Conservation (phyloP, 768 basidiomycete genomes). For the Collybia sordida region DNA sequence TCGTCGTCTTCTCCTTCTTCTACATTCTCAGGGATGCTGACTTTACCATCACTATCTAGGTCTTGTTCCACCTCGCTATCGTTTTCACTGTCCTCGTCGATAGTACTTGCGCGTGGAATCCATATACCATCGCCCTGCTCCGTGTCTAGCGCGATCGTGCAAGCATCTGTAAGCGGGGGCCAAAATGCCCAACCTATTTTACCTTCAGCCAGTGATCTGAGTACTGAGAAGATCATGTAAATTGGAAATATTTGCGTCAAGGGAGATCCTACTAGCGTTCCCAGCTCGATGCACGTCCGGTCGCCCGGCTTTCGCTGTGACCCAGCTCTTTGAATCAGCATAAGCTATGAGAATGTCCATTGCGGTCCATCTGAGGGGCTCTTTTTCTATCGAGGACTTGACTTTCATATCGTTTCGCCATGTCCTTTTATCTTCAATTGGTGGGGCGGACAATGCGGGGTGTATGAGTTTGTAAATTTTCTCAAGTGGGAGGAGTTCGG, state of each 20-base stretch:
- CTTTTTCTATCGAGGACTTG: slow-evolving; percentile 15
- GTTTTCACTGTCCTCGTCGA: slow-evolving; percentile 30
- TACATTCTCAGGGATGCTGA: not conserved
- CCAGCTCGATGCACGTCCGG: slow-evolving; percentile 90
- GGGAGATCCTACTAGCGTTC: slow-evolving; percentile 68
- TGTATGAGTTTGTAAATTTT: slow-evolving; percentile 58
- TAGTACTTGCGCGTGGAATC: slow-evolving; percentile 40
- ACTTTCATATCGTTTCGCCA: slow-evolving; percentile 59
- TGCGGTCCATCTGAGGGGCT: slow-evolving; percentile 65
- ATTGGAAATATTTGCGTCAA: slow-evolving; percentile 1
- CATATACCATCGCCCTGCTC: slow-evolving; percentile 52
- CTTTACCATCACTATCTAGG: slow-evolving; percentile 21
- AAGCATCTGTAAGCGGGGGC: slow-evolving; percentile 53
- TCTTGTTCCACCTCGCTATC: slow-evolving; percentile 29
- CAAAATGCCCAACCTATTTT: slow-evolving; percentile 83
- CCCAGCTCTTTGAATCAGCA: slow-evolving; percentile 75
- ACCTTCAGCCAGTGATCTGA: slow-evolving; percentile 83
- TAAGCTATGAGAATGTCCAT: slow-evolving; percentile 82
- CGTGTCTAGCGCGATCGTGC: slow-evolving; percentile 21
- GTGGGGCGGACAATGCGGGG: slow-evolving; percentile 36
- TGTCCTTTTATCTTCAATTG: slow-evolving; percentile 68
- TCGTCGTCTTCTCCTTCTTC: slow-evolving; percentile 25
- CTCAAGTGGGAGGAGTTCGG: slow-evolving; percentile 76
- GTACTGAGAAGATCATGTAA: slow-evolving; percentile 43
- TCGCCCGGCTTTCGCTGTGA: slow-evolving; percentile 89